These are phyloP conservation scores for Tuber umbilicatum DNA, from an alignment of 495 filamentous ascomycete species.

Conservation along the genomic window DNA sequence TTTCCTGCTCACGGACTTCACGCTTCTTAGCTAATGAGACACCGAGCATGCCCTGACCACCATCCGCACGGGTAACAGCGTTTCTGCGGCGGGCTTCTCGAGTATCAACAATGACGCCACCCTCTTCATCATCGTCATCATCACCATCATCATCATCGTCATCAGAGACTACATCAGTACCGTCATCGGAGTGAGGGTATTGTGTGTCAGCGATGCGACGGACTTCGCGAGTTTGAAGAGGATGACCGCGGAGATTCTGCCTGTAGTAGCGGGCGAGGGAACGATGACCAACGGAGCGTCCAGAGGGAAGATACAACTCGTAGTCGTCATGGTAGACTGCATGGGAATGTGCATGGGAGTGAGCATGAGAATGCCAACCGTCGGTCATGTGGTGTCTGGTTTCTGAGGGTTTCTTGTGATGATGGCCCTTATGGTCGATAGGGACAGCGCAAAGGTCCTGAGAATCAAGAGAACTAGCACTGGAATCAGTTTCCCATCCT, in stretches of 20 bases:
- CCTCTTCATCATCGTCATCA: conserved; percentile 36
- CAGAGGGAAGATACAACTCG: conserved; percentile 89
- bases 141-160: conserved; percentile 31
- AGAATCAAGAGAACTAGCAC: conserved; percentile 72
- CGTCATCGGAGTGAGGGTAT: conserved; percentile 41
- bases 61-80: conserved; percentile 61
- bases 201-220: conserved; percentile 38
- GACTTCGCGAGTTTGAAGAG: conserved; percentile 31
- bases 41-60: conserved; percentile 68
- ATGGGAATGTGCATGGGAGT: conserved; percentile 48
- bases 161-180: conserved; percentile 48
- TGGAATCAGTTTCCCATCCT: conserved; percentile 90
- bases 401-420: conserved; percentile 49
- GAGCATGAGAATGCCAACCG: conserved; percentile 66
- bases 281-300: conserved; percentile 82
- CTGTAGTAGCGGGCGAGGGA: conserved; percentile 79
- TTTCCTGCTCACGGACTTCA: conserved; percentile 57
- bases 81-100: conserved; percentile 50
- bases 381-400: conserved; percentile 58
- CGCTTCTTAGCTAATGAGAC: conserved; percentile 63
- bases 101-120: conserved; percentile 39
- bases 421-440: conserved; percentile 61
- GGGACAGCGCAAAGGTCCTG: conserved; percentile 67
- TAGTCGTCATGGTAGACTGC: conserved; percentile 83
- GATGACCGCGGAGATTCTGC: conserved; percentile 62